These are phyloP conservation scores for Triticum timopheevii DNA, from an alignment of 176 grass and related monocot genomes.

Conservation along the genomic window DNA sequence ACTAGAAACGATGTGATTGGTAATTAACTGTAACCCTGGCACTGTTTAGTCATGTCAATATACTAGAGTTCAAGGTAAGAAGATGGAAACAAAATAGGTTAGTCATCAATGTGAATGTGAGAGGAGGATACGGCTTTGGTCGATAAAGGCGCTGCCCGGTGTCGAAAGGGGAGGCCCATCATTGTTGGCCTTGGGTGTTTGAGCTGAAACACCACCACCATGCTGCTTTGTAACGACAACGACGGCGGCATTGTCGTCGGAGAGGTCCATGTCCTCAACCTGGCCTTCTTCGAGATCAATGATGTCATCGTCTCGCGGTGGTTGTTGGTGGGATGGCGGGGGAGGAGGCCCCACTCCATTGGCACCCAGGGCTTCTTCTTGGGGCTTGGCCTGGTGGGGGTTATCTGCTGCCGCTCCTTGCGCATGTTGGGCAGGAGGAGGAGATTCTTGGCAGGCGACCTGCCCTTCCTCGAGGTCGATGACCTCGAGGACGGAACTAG, in stretches of 20 bases:
- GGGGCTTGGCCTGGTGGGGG: not conserved
- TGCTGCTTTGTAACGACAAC: slow-evolving; percentile 21
- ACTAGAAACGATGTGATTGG: too few species aligned
- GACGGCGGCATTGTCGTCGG: slow-evolving; percentile 51
- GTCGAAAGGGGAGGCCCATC: slow-evolving; percentile 16
- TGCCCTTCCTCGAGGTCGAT: slow-evolving; percentile 32
- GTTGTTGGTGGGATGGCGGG: not conserved
- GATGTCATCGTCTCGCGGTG: too few species aligned
- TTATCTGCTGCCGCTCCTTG: not conserved
- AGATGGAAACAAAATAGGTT: slow-evolving; percentile 25
- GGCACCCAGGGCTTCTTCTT: not conserved
- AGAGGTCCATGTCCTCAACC: slow-evolving; percentile 82
- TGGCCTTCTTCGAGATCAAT: slow-evolving; percentile 48
- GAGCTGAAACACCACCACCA: slow-evolving; percentile 8
- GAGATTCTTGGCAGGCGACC: not conserved
- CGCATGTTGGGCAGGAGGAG: not conserved
- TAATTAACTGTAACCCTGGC: not conserved
- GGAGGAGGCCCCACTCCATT: not conserved
- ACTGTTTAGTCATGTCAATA: not conserved
- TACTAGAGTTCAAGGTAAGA: not conserved
- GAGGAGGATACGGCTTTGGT: slow-evolving; percentile 89
- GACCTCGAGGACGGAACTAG: not conserved
- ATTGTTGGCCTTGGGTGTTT: slow-evolving; percentile 14
- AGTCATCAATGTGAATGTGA: too few species aligned
- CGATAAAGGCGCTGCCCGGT: slow-evolving; percentile 29